Evolutionary conservation across 2,329 filamentous ascomycete species (phyloP).

Genomic region (Corinectria fuckeliana): DNA sequence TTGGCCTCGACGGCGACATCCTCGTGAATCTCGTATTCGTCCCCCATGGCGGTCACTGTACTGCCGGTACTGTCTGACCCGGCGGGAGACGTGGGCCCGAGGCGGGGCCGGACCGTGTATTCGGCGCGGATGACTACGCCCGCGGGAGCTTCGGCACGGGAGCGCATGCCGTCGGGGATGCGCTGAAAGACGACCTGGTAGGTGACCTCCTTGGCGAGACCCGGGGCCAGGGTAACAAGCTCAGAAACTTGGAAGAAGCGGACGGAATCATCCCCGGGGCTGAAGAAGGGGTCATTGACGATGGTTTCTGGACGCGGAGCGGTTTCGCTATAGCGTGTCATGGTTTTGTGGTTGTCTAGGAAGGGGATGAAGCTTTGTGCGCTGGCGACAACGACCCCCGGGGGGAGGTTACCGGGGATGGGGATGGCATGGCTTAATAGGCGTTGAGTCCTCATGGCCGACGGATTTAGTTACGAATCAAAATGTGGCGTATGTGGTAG

Average conservation of each 20-base stretch:
- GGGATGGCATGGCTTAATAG: slow-evolving; percentile 49
- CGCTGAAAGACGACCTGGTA: slow-evolving; percentile 54
- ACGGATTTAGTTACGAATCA: neutral
- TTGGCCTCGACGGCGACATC: slow-evolving; percentile 43
- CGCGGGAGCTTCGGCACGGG: slow-evolving; percentile 50
- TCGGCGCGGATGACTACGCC: slow-evolving; percentile 52
- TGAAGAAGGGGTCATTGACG: slow-evolving; percentile 51
- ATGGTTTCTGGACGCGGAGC: slow-evolving; percentile 42
- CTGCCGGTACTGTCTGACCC: slow-evolving; percentile 38
- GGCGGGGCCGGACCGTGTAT: slow-evolving; percentile 40
- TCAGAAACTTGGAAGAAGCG: slow-evolving; percentile 43
- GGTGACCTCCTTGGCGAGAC: slow-evolving; percentile 48
- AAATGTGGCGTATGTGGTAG: neutral
- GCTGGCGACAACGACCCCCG: slow-evolving; percentile 45
- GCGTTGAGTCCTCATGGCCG: slow-evolving; percentile 40
- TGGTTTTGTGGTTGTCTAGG: slow-evolving; percentile 49
- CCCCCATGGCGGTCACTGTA: slow-evolving; percentile 34
- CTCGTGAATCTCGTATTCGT: slow-evolving; percentile 45
- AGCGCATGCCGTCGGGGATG: slow-evolving; percentile 49
- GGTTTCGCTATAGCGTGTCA: slow-evolving; percentile 45
- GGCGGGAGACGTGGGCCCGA: slow-evolving; percentile 31
- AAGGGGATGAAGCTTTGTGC: slow-evolving; percentile 51
- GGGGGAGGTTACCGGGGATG: slow-evolving; percentile 48
- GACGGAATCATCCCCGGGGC: slow-evolving; percentile 46
- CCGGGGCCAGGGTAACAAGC: slow-evolving; percentile 46